These are phyloP conservation scores for Annulohypoxylon nitens DNA, from an alignment of 495 filamentous ascomycete genomes.

Conservation along the genomic window DNA sequence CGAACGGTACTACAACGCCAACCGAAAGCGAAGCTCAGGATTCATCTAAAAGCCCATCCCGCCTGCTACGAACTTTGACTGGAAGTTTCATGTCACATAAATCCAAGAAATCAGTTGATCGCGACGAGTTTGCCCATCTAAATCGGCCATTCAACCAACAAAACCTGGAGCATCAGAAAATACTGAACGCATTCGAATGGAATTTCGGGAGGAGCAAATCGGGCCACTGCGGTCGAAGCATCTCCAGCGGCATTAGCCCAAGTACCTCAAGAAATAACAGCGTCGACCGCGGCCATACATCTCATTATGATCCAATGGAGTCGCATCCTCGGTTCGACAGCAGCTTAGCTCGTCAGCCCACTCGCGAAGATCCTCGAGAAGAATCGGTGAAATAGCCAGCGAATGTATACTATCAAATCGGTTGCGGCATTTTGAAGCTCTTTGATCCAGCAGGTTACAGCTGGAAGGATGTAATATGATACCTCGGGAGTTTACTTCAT, in stretches of 20 bases:
- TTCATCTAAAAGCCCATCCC: slow-evolving; percentile 24
- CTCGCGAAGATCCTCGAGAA: slow-evolving; percentile 28
- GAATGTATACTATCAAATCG: not conserved
- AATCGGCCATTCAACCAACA: slow-evolving; percentile 49
- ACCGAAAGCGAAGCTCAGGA: slow-evolving; percentile 37
- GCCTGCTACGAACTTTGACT: slow-evolving; percentile 32
- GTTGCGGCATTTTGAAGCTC: not conserved
- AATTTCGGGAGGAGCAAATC: slow-evolving; percentile 36
- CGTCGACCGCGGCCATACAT: slow-evolving; percentile 31
- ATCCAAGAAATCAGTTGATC: slow-evolving; percentile 38
- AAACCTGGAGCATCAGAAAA: slow-evolving; percentile 50
- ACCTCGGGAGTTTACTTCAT: slow-evolving; percentile 9
- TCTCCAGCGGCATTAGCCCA: slow-evolving; percentile 47
- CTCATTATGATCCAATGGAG: slow-evolving; percentile 23
- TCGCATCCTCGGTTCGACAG: slow-evolving; percentile 28
- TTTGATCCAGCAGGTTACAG: not conserved
- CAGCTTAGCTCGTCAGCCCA: slow-evolving; percentile 11
- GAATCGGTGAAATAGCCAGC: slow-evolving; percentile 8
- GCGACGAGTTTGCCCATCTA: slow-evolving; percentile 33
- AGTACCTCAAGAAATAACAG: slow-evolving; percentile 45
- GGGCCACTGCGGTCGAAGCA: slow-evolving; percentile 40
- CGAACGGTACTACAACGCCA: slow-evolving; percentile 34
- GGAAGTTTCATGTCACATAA: slow-evolving; percentile 37
- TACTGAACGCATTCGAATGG: slow-evolving; percentile 49
- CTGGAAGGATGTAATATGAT: slow-evolving; percentile 29